These are phyloP conservation scores for Boletus bicolor DNA, from an alignment of 768 basidiomycete genomes.

Conservation along the genomic window DNA sequence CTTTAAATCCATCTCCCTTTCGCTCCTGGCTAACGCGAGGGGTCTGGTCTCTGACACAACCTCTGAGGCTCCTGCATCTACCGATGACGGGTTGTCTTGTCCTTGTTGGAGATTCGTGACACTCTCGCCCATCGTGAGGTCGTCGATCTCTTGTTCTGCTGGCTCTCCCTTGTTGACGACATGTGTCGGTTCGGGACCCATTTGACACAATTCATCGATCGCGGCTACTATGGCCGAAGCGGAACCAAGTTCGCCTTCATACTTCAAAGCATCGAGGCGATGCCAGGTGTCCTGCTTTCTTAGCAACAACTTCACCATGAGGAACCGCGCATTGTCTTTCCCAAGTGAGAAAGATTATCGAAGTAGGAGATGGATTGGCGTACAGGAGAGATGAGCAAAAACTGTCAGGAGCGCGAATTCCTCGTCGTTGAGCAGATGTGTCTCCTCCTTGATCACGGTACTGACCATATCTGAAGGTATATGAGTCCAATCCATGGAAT, in stretches of 20 bases:
- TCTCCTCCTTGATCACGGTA: conserved; percentile 49
- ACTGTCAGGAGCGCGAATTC: conserved; percentile 46
- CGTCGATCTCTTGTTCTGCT: conserved; percentile 32
- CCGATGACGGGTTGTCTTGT: conserved; percentile 6
- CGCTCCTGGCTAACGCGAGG: conserved; percentile 38
- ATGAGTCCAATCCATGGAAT: neutral
- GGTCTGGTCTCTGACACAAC: conserved; percentile 11
- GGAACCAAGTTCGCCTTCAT: conserved; percentile 41
- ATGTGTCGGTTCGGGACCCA: conserved; percentile 2
- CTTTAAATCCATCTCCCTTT: conserved; percentile 37
- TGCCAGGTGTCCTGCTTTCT: conserved; percentile 58
- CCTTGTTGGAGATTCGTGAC: neutral
- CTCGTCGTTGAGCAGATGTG: conserved; percentile 45
- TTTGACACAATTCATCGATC: conserved; percentile 43
- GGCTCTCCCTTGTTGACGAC: conserved; percentile 12
- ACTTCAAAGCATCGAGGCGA: conserved; percentile 44
- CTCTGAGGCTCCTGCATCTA: neutral
- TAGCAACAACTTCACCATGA: conserved; percentile 60
- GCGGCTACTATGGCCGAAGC: conserved; percentile 36
- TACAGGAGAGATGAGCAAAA: conserved; percentile 49
- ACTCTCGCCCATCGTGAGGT: conserved; percentile 35
- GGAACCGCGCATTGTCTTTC: conserved; percentile 55
- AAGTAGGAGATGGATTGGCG: conserved; percentile 21
- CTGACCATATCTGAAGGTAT: conserved; percentile 50
- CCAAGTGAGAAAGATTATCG: conserved; percentile 6